phyloP scores from a whole-genome alignment of 306 rosid species.

The Quercus alba region DNA sequence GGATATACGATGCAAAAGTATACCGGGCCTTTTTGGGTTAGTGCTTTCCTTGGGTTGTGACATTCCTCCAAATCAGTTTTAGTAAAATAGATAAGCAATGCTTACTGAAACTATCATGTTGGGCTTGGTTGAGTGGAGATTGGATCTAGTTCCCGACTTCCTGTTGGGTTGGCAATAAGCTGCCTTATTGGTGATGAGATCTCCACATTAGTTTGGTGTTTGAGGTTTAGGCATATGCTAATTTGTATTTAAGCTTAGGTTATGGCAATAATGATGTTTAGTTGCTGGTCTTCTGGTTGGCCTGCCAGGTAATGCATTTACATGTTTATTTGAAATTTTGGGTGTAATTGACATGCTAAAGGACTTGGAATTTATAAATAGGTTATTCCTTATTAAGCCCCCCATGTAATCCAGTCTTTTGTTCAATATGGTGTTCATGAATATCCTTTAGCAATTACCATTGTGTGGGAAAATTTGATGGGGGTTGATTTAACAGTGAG shows the following conservation, averaged over 20 bases:
- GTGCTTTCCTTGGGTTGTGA: too few species aligned
- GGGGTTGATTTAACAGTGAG: not conserved
- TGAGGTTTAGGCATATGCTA: not conserved
- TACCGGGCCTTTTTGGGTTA: too few species aligned
- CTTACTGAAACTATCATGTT: not conserved
- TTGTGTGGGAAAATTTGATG: not conserved
- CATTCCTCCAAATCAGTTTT: too few species aligned
- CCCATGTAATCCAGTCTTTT: not conserved
- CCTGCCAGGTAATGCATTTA: not conserved
- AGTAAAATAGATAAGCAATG: not conserved
- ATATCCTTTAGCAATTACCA: not conserved
- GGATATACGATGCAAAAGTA: too few species aligned
- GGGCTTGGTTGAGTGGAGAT: not conserved
- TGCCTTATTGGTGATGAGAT: not conserved
- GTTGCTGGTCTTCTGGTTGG: not conserved
- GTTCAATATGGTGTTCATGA: not conserved
- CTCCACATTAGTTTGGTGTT: not conserved
- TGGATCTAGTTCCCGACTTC: not conserved
- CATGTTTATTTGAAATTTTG: not conserved
- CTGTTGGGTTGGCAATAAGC: not conserved
- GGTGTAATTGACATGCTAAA: not conserved
- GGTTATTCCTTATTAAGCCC: not conserved
- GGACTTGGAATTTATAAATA: constrained; percentile 6
- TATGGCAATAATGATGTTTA: not conserved
- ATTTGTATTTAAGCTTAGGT: not conserved